Evolutionary conservation across 2,329 filamentous ascomycete species (phyloP), one percentile per base, ranked within the genome.

Genomic region (Fusarium virguliforme): DNA sequence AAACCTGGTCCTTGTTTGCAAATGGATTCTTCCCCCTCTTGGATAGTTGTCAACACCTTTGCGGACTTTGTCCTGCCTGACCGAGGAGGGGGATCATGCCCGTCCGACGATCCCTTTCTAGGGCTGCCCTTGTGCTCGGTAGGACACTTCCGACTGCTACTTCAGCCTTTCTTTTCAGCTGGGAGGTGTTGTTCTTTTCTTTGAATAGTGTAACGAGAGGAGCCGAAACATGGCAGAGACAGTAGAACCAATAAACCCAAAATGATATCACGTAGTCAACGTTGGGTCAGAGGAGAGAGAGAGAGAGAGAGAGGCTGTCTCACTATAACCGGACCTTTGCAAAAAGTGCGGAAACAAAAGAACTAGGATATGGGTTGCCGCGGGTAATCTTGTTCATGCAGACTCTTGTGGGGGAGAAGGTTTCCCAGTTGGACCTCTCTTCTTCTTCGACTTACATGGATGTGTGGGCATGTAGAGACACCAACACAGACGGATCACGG

Each of bases 231-330:
- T 35, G 32, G 34, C 50, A 35, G 32, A 35, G 12, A 54, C 13
- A 24, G 32, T 54, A 54, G 50, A 54, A 54, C 50, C 50, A 54
- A 54, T 54, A 40, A 51, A 51, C 10, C 48, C n/a, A 30, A 48
- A 48, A 28, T n/a, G 43, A 48, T 48, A 48, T 48, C 24, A 48
- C 43, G 43, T 46, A 46, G 41, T 28, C 41, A 46, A 46, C 41
- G 41, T 46, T 46, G n/a, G 13, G 22, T 6, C 12, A 46, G n/a
- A 28, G 41, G 41, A 46, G 18, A 18, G 18, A 18, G 18, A 18
- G 18, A 18, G 18, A 18, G 18, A 18, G 24, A 26, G 41, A 46
- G 7, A 13, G 12, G 26, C 41, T 46, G 41, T 46, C 41, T 46
- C 24, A 46, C 18, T 22, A 9, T 46, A 28, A 24, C 41, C 18